These are phyloP conservation scores for Metschnikowia aberdeeniae DNA, from an alignment of 805 yeast species.

Conservation along the genomic window DNA sequence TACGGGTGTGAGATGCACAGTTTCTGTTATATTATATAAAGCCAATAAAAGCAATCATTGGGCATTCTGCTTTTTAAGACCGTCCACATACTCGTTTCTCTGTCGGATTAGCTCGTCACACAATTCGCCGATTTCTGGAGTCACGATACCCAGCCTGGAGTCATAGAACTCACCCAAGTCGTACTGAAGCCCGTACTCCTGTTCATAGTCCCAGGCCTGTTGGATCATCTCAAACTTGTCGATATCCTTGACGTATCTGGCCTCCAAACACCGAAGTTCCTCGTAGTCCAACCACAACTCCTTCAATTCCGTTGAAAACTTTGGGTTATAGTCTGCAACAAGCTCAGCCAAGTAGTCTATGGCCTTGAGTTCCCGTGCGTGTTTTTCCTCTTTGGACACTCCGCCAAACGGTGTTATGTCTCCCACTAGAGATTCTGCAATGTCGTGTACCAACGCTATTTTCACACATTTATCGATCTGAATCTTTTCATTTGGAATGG, in stretches of 20 bases:
- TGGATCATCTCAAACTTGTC: constrained; percentile 86
- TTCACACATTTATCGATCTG: constrained; percentile 70
- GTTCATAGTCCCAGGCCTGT: constrained; percentile 83
- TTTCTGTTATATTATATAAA: too few species aligned
- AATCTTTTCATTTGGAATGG: constrained; percentile 51
- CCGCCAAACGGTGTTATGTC: constrained; percentile 80
- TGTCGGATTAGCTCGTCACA: constrained; percentile 44
- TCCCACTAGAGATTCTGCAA: constrained; percentile 92
- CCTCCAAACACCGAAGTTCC: constrained; percentile 74
- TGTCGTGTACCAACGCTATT: constrained; percentile 88
- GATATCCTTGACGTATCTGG: constrained; percentile 86
- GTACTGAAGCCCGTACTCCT: constrained; percentile 49
- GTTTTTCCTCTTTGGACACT: constrained; percentile 75
- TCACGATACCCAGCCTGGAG: constrained; percentile 59
- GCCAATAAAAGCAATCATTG: neutral
- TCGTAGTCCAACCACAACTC: constrained; percentile 89
- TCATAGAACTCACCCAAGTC: constrained; percentile 67
- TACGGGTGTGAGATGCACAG: neutral
- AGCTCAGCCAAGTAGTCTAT: constrained; percentile 61
- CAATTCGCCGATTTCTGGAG: constrained; percentile 66
- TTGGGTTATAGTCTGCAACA: constrained; percentile 58
- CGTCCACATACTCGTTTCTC: constrained; percentile 14
- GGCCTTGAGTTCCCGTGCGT: constrained; percentile 71
- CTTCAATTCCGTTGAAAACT: constrained; percentile 59
- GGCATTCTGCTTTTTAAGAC: constrained; percentile 2